Conservation (phyloP, 2,329 filamentous ascomycete genomes). For the Calcarisporium arbuscula region DNA sequence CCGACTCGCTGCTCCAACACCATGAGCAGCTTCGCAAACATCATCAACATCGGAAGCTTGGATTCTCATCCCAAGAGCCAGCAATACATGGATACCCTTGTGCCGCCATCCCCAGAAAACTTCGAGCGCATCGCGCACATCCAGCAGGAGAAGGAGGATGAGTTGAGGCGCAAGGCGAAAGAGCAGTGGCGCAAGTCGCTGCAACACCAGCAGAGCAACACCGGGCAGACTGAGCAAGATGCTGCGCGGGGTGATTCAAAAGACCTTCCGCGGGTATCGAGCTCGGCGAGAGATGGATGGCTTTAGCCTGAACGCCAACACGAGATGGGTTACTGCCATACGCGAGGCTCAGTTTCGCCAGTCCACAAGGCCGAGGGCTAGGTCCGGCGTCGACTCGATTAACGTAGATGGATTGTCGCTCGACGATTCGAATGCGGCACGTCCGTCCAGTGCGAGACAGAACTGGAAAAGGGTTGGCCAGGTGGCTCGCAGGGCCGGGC, state of each 20-base stretch:
- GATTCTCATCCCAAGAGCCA: slow-evolving; percentile 22
- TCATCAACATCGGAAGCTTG: no score
- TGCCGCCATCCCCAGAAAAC: slow-evolving; percentile 38
- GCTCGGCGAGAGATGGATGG: slow-evolving; percentile 65
- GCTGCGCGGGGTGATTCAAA: slow-evolving; percentile 47
- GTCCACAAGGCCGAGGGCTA: slow-evolving; percentile 37
- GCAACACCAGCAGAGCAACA: slow-evolving; percentile 20
- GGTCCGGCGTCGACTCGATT: slow-evolving; percentile 8
- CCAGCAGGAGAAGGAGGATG: slow-evolving; percentile 41
- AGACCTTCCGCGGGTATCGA: slow-evolving; percentile 72
- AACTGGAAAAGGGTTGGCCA: slow-evolving; percentile 72
- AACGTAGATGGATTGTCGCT: slow-evolving; percentile 8
- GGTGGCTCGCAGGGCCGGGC: slow-evolving; percentile 66
- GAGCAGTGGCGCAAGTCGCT: slow-evolving; percentile 29
- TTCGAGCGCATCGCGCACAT: slow-evolving; percentile 42
- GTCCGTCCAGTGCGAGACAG: slow-evolving; percentile 42
- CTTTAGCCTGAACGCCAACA: slow-evolving; percentile 60
- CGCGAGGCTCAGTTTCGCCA: slow-evolving; percentile 50
- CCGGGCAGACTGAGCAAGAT: slow-evolving; percentile 8
- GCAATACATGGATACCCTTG: slow-evolving; percentile 45
- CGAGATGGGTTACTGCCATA: slow-evolving; percentile 64
- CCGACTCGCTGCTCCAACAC: no score
- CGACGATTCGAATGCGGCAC: slow-evolving; percentile 12
- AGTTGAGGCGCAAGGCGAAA: slow-evolving; percentile 34
- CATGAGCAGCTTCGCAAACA: no score